Evolutionary conservation across 257 asterid species (phyloP), one percentile per base, ranked within the genome.

Genomic region (Cinchona pubescens): DNA sequence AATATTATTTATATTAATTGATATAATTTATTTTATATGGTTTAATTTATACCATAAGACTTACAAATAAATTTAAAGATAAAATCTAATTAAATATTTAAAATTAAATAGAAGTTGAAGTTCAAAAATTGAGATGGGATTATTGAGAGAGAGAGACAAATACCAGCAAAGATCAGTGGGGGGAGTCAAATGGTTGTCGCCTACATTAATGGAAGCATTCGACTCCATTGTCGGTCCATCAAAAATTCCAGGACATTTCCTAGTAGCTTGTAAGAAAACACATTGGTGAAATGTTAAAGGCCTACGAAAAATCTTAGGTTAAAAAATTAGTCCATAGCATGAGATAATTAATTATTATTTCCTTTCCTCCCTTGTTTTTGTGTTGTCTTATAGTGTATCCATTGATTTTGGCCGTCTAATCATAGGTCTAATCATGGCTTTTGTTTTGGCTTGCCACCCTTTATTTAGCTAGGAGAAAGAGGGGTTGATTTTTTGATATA

Each of bases 161-260:
- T 56, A 77, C 75, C 81, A 75, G 32, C 58, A n/a, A n/a, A n/a
- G n/a, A n/a, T n/a, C n/a, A n/a, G n/a, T n/a, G n/a, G 62, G 77
- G 71, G 80, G 78, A 82, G 75, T 81, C 83, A 75, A 82, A 66
- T 78, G 72, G 76, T 45, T 85, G 83, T 80, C 88, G 75, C 83
- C 86, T 59, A 70, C 83, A 66, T 73, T 73, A 69, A 78, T 79
- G 83, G 83, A 79, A 75, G 63, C 78, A 72, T 75, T 70, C 76
- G 75, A 77, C 64, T 37, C 69, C 68, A 27, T 75, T 82, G 85
- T 84, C 85, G 83, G 85, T 76, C 80, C 60, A 16, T 43, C 27
- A 48, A 81, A 73, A 61, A 74, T 72, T 58, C 64, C 78, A 12
- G 25, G 55, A 18, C 21, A 53, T 75, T 78, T 65, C 64, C 48